phyloP scores from a whole-genome alignment of 176 grass and related monocot genomes.

The Eremochloa ophiuroides region DNA sequence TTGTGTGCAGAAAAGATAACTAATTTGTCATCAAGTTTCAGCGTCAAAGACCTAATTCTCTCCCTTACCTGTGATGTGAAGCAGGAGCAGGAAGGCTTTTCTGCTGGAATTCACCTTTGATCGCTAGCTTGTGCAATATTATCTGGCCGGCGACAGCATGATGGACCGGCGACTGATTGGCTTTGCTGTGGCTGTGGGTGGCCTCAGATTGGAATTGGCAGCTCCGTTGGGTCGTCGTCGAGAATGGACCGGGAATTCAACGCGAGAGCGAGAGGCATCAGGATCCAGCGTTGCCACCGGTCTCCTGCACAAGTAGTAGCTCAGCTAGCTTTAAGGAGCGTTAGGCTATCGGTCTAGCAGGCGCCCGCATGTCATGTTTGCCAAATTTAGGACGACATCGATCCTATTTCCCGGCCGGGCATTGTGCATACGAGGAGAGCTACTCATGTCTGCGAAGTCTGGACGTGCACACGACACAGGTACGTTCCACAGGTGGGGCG shows the following conservation, averaged over 20 bases:
- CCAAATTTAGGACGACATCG: background rate
- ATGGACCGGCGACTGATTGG: background rate
- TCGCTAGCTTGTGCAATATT: background rate
- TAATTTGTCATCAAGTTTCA: background rate
- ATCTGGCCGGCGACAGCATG: background rate
- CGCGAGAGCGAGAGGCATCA: conserved; percentile 1
- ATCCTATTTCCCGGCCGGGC: background rate
- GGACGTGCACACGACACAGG: too few species aligned
- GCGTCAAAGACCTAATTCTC: background rate
- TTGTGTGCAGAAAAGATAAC: background rate
- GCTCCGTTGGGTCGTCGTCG: background rate
- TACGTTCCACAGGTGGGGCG: too few species aligned
- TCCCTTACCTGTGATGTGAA: background rate
- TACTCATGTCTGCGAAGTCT: background rate
- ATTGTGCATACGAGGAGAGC: background rate
- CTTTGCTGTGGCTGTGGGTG: background rate
- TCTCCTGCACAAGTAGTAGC: background rate
- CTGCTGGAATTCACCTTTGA: background rate
- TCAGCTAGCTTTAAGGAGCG: background rate
- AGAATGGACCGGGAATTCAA: background rate
- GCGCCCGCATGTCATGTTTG: background rate
- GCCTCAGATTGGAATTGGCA: background rate
- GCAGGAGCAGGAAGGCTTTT: background rate
- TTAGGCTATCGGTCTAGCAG: background rate
- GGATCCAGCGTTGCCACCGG: background rate